These are phyloP conservation scores for Trichocomaceae sp. DNA, from an alignment of 2,329 filamentous ascomycete species.

Conservation along the genomic window DNA sequence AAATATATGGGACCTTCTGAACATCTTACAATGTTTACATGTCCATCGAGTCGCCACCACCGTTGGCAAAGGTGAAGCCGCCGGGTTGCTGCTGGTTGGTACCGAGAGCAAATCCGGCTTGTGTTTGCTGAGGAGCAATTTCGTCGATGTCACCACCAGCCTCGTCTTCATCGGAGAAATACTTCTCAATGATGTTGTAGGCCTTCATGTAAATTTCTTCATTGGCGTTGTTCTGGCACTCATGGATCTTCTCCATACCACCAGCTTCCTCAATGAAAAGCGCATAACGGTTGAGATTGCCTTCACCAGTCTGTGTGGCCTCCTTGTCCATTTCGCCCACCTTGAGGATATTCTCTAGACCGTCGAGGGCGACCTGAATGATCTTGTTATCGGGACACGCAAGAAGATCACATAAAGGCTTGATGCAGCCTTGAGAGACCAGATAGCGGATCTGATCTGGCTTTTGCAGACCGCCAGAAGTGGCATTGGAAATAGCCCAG, in stretches of 20 bases:
- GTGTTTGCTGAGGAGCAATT: slow-evolving; percentile 63
- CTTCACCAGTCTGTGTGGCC: slow-evolving; percentile 49
- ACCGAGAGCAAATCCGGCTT: slow-evolving; percentile 66
- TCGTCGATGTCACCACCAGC: slow-evolving; percentile 70
- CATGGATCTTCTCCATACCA: slow-evolving; percentile 99
- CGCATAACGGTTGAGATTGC: slow-evolving; percentile 82
- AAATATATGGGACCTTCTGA: background rate
- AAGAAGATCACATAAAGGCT: slow-evolving; percentile 90
- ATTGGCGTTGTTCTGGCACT: slow-evolving; percentile 99
- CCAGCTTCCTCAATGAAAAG: slow-evolving; percentile 98
- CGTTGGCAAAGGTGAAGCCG: slow-evolving; percentile 87
- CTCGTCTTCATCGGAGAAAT: slow-evolving; percentile 98
- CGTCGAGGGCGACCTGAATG: slow-evolving; percentile 95
- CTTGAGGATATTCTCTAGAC: slow-evolving; percentile 98
- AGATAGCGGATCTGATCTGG: slow-evolving; percentile 97
- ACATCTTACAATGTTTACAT: slow-evolving; percentile 49
- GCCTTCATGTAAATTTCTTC: slow-evolving; percentile 99
- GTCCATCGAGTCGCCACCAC: slow-evolving; percentile 65
- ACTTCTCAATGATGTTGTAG: slow-evolving; percentile 99
- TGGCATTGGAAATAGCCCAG: slow-evolving; percentile 99
- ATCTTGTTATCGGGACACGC: slow-evolving; percentile 99
- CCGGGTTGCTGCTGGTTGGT: slow-evolving; percentile 60
- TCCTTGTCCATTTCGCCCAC: slow-evolving; percentile 98
- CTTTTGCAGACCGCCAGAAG: slow-evolving; percentile 94
- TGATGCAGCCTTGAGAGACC: slow-evolving; percentile 90